phyloP scores from a whole-genome alignment of 805 yeast species.

The Candida hungchunana region DNA sequence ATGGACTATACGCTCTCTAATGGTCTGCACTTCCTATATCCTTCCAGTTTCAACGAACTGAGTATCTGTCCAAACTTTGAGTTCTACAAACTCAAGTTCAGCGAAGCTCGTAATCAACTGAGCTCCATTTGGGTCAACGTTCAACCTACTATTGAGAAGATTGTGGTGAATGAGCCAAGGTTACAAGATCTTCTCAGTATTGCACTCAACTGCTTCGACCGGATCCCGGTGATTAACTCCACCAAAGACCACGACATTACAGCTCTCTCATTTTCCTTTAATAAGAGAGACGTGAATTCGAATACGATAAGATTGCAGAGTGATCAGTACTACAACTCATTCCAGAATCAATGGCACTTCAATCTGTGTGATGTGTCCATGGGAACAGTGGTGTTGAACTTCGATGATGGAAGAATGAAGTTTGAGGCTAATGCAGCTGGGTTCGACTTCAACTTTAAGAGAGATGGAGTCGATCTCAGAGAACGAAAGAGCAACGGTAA shows the following conservation, averaged over 20 bases:
- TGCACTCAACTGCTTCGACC: constrained; percentile 59
- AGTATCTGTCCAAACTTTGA: constrained; percentile 62
- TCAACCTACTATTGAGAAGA: constrained; percentile 44
- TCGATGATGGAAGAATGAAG: constrained; percentile 43
- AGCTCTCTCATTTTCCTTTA: constrained; percentile 37
- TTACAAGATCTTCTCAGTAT: constrained; percentile 45
- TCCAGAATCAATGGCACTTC: constrained; percentile 74
- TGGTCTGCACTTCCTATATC: constrained; percentile 66
- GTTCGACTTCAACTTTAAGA: constrained; percentile 55
- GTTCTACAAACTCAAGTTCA: constrained; percentile 57
- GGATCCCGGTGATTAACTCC: constrained; percentile 45
- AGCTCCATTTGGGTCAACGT: constrained; percentile 62
- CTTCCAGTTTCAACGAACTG: constrained; percentile 65
- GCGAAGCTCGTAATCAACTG: constrained; percentile 55
- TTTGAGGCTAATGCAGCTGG: constrained; percentile 56
- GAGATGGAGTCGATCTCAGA: constrained; percentile 22
- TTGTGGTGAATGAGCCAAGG: constrained; percentile 38
- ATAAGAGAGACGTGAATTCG: constrained; percentile 37
- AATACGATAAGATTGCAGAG: constrained; percentile 45
- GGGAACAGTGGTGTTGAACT: constrained; percentile 45
- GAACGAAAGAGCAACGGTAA: constrained; percentile 17
- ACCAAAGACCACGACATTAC: constrained; percentile 37
- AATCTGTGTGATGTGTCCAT: constrained; percentile 58
- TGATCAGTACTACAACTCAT: constrained; percentile 59
- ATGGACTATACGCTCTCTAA: constrained; percentile 74